Base-by-base conservation (phyloP, 306 rosid genomes). In the Vigna trinervia region DNA sequence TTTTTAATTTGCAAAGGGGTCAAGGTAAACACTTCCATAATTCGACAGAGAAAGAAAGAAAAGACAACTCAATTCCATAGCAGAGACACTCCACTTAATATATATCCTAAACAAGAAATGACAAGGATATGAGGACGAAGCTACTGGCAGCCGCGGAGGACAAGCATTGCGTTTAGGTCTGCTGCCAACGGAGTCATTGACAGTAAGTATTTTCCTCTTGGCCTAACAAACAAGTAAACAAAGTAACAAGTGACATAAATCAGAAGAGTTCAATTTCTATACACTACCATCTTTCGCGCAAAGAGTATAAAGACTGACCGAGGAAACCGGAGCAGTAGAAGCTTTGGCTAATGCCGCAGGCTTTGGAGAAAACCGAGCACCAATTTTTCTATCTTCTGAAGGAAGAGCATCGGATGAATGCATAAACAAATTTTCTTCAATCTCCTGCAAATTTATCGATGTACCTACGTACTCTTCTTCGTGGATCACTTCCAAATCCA, bases 71-170 rank as follows among this genome's bases (percentile, higher is more conserved):
- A 71, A 34, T n/a, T 38, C 63, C 50, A 82, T 5, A 54, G 28
- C 38, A 53, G 45, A 19, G 68, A 63, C 53, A 51, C 64, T 54
- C 67, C 30, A 77, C 54, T 46, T 12, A 71, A 50, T 19, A 28
- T 32, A 20, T 26, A 70, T 12, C 19, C 22, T 32, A 69, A 51
- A 74, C 46, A 83, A 74, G 50, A 23, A 43, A 73, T 57, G 38
- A 45, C 23, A 85, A 92, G 98, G 98, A 95, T 95, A 95, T 95
- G 93, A 88, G 64, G 88, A 84, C 6, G 97, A 82, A 47, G 89
- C 85, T 80, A 68, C 76, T 9, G 90, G 86, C 64, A 89, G 83
- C 60, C 90, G 86, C 0, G 95, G 90, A 76, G 93, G 92, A 76
- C 90, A 88, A 71, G 84, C 93, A 84, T 81, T 86, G 73, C 92